These are phyloP conservation scores for Scenedesmus sp. DNA, from an alignment of 163 green algal species.

Conservation along the genomic window DNA sequence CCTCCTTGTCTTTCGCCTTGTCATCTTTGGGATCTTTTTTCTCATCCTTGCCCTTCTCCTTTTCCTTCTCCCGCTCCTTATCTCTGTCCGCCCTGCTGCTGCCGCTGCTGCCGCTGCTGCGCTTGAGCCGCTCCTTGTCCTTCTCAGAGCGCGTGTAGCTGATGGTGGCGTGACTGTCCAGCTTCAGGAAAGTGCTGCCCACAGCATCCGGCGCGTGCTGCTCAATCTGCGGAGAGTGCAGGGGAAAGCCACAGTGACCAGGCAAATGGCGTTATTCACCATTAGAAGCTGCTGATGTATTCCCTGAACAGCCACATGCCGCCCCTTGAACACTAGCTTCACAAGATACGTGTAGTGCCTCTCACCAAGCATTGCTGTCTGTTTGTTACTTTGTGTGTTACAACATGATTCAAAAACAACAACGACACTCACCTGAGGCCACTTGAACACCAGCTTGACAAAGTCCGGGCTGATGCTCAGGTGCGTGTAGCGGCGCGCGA, in stretches of 20 bases:
- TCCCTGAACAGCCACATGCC: neutral
- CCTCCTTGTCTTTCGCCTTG: neutral
- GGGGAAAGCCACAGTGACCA: too few species aligned
- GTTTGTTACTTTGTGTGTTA: neutral
- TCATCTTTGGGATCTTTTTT: neutral
- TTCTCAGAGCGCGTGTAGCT: conserved; percentile 5
- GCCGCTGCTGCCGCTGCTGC: neutral
- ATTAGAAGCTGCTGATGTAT: too few species aligned
- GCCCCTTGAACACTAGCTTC: conserved; percentile 22
- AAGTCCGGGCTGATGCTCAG: conserved; percentile 42
- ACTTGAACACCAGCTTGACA: conserved; percentile 35
- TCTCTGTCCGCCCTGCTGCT: neutral
- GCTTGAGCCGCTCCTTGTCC: conserved; percentile 2
- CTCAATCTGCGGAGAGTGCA: neutral
- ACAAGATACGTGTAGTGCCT: conserved; percentile 6
- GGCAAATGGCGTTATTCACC: too few species aligned
- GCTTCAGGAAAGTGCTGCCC: conserved; percentile 16
- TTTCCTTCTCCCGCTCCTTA: conserved; percentile 3
- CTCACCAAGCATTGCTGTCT: neutral
- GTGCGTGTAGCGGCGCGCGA: conserved; percentile 46
- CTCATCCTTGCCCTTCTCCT: neutral
- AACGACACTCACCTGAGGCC: conserved; percentile 27
- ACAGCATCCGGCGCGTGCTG: neutral
- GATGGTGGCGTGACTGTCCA: conserved; percentile 20
- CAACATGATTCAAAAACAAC: neutral